phyloP scores from a whole-genome alignment of 345 rosid genomes.

The Gossypium bickii region DNA sequence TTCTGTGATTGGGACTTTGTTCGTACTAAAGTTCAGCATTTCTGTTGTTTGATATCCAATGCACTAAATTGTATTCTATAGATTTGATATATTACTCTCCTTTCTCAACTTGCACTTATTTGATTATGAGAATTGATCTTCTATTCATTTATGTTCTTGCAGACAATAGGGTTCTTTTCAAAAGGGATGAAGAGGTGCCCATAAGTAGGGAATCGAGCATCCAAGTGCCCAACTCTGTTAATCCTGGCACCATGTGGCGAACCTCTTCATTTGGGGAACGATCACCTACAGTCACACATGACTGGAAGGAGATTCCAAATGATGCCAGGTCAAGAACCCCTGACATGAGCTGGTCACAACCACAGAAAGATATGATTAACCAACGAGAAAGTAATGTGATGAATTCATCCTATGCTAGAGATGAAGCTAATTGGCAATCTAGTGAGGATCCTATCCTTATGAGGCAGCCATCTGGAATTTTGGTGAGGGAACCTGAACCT shows the following conservation, averaged over 20 bases:
- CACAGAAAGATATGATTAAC: slow-evolving; percentile 40
- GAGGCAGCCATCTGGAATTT: slow-evolving; percentile 55
- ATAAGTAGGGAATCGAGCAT: slow-evolving; percentile 34
- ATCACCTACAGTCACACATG: slow-evolving; percentile 32
- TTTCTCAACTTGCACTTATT: not conserved
- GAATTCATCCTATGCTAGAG: slow-evolving; percentile 41
- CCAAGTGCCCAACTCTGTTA: slow-evolving; percentile 41
- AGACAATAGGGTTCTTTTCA: slow-evolving; percentile 45
- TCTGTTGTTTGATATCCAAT: not conserved
- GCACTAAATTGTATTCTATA: not conserved
- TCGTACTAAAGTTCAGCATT: not conserved
- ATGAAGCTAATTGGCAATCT: slow-evolving; percentile 50
- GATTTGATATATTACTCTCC: not conserved
- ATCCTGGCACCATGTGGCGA: slow-evolving; percentile 50
- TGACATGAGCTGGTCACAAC: slow-evolving; percentile 47
- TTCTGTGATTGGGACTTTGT: not conserved
- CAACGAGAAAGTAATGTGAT: slow-evolving; percentile 42
- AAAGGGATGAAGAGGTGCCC: slow-evolving; percentile 45
- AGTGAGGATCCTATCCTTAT: slow-evolving; percentile 49
- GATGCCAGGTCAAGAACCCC: slow-evolving; percentile 43
- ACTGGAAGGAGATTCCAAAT: slow-evolving; percentile 46
- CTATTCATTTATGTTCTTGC: slow-evolving; percentile 27
- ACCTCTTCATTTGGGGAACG: slow-evolving; percentile 47
- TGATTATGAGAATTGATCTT: not conserved
- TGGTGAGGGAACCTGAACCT: slow-evolving; percentile 72